Conservation (phyloP, 2,329 filamentous ascomycete genomes). For the Orbilia oligospora region DNA sequence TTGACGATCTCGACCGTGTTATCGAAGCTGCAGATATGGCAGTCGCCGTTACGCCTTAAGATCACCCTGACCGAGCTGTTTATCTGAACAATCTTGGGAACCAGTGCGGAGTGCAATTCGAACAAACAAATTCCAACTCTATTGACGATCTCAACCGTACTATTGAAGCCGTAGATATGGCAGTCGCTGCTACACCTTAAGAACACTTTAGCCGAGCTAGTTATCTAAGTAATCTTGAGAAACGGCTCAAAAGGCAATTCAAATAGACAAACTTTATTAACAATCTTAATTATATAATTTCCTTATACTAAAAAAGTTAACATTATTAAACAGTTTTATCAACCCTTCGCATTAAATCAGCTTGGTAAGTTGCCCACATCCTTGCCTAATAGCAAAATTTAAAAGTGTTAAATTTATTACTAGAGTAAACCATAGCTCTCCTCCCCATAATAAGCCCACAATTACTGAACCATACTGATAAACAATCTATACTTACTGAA, state of each 20-base stretch:
- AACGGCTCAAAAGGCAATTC: not conserved
- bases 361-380: not conserved
- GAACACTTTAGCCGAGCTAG: not conserved
- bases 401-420: not conserved
- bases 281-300: not conserved
- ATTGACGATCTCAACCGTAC: not conserved
- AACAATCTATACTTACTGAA: constrained; percentile 26
- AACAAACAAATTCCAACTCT: not conserved
- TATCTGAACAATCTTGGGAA: not conserved
- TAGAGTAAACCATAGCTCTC: constrained; percentile 38
- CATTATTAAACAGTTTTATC: not conserved
- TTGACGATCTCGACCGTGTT: not conserved
- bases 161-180: not conserved
- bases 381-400: not conserved
- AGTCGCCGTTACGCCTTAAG: not conserved
- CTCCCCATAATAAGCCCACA: constrained; percentile 26
- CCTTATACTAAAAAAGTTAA: not conserved
- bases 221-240: not conserved
- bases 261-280: not conserved
- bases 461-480: constrained; percentile 23
- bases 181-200: not conserved
- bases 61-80: not conserved
- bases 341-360: not conserved
- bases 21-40: not conserved
- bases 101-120: not conserved